Evolutionary conservation across 352 stramenopile species (phyloP), one percentile per base, ranked within the genome.

Genomic region (Globisporangium iwayamae): DNA sequence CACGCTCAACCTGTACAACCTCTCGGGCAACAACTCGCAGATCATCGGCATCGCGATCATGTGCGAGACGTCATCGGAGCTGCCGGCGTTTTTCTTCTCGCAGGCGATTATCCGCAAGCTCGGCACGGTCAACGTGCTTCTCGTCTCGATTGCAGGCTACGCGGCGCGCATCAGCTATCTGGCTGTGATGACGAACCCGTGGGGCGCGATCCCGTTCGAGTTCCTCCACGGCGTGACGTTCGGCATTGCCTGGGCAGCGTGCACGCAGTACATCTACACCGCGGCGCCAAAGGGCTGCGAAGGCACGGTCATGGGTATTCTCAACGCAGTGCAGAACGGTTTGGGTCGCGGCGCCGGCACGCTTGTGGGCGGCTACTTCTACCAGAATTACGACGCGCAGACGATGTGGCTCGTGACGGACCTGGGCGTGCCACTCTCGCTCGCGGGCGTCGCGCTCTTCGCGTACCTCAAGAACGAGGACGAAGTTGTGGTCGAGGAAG

Each of bases 31-130:
- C 32, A 88, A 90, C 52, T 72, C 83, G 39, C 71, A 88, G 63
- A 91, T 94, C 63, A 87, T 94, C 39, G 83, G 85, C n/a, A 72
- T 91, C 9, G 83, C 80, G 14, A 92, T 91, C 59, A 74, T 87
- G 76, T 90, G 83, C 60, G 82, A 94, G 72, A 94, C 85, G 4
- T 67, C 78, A 10, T 93, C 83, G 13, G 85, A 94, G 70, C 67
- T 94, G 5, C 85, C 85, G 13, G 85, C 83, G 2, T 94, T 94
- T 65, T 94, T 91, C 70, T 91, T 78, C 64, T 87, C 85, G 14
- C 75, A 91, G 56, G 55, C 67, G 32, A 83, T 93, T 64, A 86
- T 93, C 64, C 67, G 83, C 45, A 72, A 72, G n/a, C 70, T 91
- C 28, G 85, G 85, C 22, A 89, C 81, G 28, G 77, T 92, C 13